Base-by-base conservation (phyloP, 2,329 filamentous ascomycete species). In the Parascedosporium putredinis region DNA sequence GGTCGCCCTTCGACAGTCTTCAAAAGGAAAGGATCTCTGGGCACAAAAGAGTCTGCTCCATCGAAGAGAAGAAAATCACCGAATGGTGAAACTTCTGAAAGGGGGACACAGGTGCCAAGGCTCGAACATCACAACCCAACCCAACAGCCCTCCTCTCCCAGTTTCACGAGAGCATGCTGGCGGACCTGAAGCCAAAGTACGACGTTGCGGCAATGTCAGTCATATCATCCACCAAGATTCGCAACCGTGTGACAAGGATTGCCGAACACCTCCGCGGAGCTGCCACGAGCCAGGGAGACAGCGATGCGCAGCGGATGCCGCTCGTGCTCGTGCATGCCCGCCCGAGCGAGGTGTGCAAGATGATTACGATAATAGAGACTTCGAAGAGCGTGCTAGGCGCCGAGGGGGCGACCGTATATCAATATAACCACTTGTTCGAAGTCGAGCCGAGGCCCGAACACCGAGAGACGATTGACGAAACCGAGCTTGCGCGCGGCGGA, bases 361-460 rank as follows among this genome's bases (percentile, higher is more conserved):
- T 87, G 57, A 76, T 87, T 56, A 83, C 77, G 3, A 74, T 88
- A 43, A 73, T 74, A 42, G 84, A 88, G 63, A 80, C 85, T 33
- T 73, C 72, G 50, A 83, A 84, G 62, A 67, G 75, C 34, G 67
- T 79, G 44, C 64, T 84, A 48, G 65, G 58, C 27, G 68, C 71
- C 47, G 63, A 67, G 36, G 69, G 68, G 3, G 68, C 66, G 52
- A 55, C 65, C 45, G 79, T 73, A 71, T 77, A 66, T 52, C 78
- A 79, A 60, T 81, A 78, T 61, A 81, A 81, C 53, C 67, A 73
- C 49, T 63, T 80, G 10, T 77, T 75, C 56, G 71, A 76, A 53
- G 64, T 72, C 16, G 66, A 66, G 23, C 55, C 62, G 8, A 64
- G 60, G 51, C 31, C 25, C 2, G 43, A 27, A 16, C 25, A 40